Percentiles rank a stretch among this genome's conserved stretches.
These are phyloP conservation scores for Plantago ovata DNA, from an alignment of 257 asterid genomes.

Conservation along the genomic window DNA sequence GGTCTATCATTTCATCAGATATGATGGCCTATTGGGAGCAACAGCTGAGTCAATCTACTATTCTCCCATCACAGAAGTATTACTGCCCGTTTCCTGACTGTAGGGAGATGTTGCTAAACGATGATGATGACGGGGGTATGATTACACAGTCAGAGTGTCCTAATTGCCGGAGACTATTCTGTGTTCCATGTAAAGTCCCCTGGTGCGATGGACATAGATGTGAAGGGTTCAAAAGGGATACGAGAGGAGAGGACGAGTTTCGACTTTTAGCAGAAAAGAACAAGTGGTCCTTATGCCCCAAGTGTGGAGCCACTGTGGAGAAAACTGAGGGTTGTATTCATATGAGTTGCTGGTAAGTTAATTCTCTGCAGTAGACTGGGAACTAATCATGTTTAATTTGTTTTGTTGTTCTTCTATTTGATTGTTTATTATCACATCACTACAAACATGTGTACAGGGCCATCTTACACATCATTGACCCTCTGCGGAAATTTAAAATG, in stretches of 20 bases:
- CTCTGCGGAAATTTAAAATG: too few relatives aligned
- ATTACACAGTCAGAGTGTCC: constrained; percentile 42
- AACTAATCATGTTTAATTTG: too few relatives aligned
- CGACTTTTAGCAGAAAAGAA: constrained; percentile 37
- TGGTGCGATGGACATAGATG: constrained; percentile 51
- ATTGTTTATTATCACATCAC: background rate
- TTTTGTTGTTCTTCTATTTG: background rate
- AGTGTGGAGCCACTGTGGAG: constrained; percentile 41
- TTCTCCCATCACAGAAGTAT: constrained; percentile 32
- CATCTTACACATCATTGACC: too few relatives aligned
- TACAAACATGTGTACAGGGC: too few relatives aligned
- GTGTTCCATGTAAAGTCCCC: constrained; percentile 44
- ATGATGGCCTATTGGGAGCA: constrained; percentile 39
- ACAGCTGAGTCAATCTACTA: constrained; percentile 28
- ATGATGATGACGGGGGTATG: constrained; percentile 15
- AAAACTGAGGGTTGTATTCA: constrained; percentile 46
- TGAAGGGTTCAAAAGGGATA: constrained; percentile 24
- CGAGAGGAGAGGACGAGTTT: constrained; percentile 25
- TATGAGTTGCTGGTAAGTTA: constrained; percentile 50
- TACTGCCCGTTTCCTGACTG: constrained; percentile 48
- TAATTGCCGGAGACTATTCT: constrained; percentile 38
- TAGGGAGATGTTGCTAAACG: constrained; percentile 38
- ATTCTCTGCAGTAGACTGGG: too few relatives aligned
- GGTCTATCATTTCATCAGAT: constrained; percentile 19
- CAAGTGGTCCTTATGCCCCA: constrained; percentile 46